Base-by-base conservation (phyloP, 139 green algal species). In the Medakamo hakoo region DNA sequence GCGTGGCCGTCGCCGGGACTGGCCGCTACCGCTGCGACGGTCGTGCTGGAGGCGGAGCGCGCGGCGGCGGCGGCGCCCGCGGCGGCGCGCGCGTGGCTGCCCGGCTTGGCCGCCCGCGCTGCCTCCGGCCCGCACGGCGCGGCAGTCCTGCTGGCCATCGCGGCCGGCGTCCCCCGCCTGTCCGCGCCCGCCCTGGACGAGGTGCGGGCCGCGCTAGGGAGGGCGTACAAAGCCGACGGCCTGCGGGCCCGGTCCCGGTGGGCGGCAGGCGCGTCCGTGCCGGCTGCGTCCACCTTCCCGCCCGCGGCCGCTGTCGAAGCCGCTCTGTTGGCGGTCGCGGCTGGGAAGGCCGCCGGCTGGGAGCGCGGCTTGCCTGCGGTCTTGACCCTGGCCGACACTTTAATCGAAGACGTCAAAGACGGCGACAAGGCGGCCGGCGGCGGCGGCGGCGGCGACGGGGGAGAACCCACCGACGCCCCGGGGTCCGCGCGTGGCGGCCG, bases 291-390 rank as follows among this genome's bases (percentile, higher is more conserved):
- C 28, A 30, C 57, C 16, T 55, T 19, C 48, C 31, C 24, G 1
- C 63, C 57, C 30, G 60, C 23, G 1, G 59, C 57, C 21, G 68
- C 57, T 3, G 49, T 74, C 30, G 23, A 59, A 19, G 32, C 23
- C 18, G 32, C 63, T 5, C 59, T 74, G 57, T 31, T 74, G 57
- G 29, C 48, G 22, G 68, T 32, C 31, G 56, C 49, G 3, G 49
- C 56, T 23, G 62, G 65, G 49, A 57, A 30, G 22, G 58, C 4
- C 27, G 57, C 57, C 20, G 65, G 61, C 16, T 49, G 65, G 56
- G 63, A 24, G 0, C 49, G 27, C 29, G 49, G 66, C 4, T 63
- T 67, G 24, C 63, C 65, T 30, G 49, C 69, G 2, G 63, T 67
- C 40, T 30, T 49, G 20, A 20, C 49, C n/a, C 30, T 69, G 19